phyloP scores from a whole-genome alignment of 805 yeast genomes.

The Candida sonorensis region DNA sequence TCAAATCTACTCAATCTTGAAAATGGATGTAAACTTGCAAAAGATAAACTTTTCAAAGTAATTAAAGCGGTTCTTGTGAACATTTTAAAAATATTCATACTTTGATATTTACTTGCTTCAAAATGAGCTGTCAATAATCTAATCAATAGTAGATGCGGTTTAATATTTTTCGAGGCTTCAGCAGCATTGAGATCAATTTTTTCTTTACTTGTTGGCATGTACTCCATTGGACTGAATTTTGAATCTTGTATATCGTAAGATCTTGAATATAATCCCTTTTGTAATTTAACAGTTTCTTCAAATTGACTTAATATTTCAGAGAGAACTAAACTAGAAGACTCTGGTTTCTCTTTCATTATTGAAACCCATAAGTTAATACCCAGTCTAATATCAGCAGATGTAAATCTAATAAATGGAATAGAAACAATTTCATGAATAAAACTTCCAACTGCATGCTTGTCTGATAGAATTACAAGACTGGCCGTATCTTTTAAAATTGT shows the following conservation, averaged over 20 bases:
- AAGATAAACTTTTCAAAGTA: slow-evolving; percentile 43
- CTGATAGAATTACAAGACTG: slow-evolving; percentile 33
- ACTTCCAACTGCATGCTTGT: slow-evolving; percentile 34
- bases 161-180: slow-evolving; percentile 38
- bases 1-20: slow-evolving; percentile 73
- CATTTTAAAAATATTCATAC: slow-evolving; percentile 60
- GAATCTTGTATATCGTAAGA: slow-evolving; percentile 49
- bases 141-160: slow-evolving; percentile 67
- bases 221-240: slow-evolving; percentile 74
- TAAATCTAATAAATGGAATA: slow-evolving; percentile 66
- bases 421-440: slow-evolving; percentile 46
- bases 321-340: slow-evolving; percentile 50
- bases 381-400: slow-evolving; percentile 49
- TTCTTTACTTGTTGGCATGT: slow-evolving; percentile 72
- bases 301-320: slow-evolving; percentile 65
- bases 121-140: slow-evolving; percentile 67
- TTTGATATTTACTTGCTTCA: slow-evolving; percentile 69
- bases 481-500: slow-evolving; percentile 36
- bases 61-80: slow-evolving; percentile 55
- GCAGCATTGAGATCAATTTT: slow-evolving; percentile 47
- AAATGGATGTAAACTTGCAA: slow-evolving; percentile 78
- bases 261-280: slow-evolving; percentile 59
- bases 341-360: slow-evolving; percentile 59
- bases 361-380: slow-evolving; percentile 80
- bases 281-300: slow-evolving; percentile 54